Base-by-base conservation (phyloP, 1,284 basidiomycete genomes). In the Grifola frondosa region DNA sequence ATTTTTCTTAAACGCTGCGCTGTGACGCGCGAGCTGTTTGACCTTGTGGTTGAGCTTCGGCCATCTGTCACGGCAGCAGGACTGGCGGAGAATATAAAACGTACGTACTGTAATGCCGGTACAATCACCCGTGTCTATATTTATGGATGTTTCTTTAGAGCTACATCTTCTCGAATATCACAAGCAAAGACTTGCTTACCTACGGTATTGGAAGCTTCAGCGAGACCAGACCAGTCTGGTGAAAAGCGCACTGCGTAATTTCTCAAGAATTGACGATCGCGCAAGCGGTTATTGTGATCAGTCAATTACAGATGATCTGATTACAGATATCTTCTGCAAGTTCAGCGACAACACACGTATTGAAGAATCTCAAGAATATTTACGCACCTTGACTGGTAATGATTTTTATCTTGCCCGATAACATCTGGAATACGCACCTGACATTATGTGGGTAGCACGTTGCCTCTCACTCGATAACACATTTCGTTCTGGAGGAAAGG, bases 401-500 rank as follows among this genome's bases (percentile, higher is more conserved):
- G 33, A 2, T 7, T 16, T 8, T 9, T n/a, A 34, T 19, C 21
- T 29, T 34, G 29, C 32, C 33, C 33, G 10, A n/a, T 13, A n/a
- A n/a, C n/a, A n/a, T n/a, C n/a, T n/a, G n/a, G n/a, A n/a, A n/a
- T n/a, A n/a, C n/a, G n/a, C n/a, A n/a, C n/a, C n/a, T n/a, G n/a
- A n/a, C n/a, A n/a, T n/a, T n/a, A n/a, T n/a, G n/a, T n/a, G n/a
- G n/a, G 3, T 30, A 44, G 42, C 35, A 3, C 20, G 37, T 20
- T 21, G 36, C 5, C n/a, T 44, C 36, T 44, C 42, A 6, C 15
- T 44, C 42, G 36, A 44, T 22, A 31, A 29, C 3, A 44, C 42
- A 0, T 44, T 44, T 26, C 42, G 42, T 12, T 22, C 30, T 10
- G 42, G 36, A 2, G n/a, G 23, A 17, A 44, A 44, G 30, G 35